Conservation (phyloP, 495 filamentous ascomycete species). For the Podospora pseudoanserina region DNA sequence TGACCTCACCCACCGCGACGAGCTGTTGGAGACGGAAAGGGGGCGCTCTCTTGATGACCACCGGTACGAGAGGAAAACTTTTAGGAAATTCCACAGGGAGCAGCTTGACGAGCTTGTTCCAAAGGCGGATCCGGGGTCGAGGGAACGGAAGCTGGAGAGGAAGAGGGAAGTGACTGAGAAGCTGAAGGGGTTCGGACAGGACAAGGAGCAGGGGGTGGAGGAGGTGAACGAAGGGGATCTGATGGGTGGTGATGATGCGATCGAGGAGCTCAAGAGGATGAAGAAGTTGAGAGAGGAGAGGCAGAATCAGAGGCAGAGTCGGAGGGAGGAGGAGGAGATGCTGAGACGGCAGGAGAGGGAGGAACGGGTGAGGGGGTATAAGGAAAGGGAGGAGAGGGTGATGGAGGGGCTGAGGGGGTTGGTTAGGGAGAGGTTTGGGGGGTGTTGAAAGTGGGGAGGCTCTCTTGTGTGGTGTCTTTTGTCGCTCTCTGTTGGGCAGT, state of each 20-base stretch:
- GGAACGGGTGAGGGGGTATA: conserved; percentile 53
- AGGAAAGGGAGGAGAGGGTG: conserved; percentile 60
- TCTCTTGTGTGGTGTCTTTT: too few species aligned
- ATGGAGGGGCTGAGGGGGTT: conserved; percentile 62
- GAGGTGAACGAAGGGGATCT: conserved; percentile 60
- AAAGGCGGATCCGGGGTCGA: conserved; percentile 78
- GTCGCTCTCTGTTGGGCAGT: too few species aligned
- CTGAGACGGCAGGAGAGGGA: conserved; percentile 61
- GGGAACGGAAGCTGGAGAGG: conserved; percentile 85
- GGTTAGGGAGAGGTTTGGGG: conserved; percentile 58
- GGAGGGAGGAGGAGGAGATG: conserved; percentile 61
- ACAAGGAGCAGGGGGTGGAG: conserved; percentile 40
- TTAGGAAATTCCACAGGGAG: conserved; percentile 58
- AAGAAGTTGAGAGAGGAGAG: conserved; percentile 53
- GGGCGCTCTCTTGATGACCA: conserved; percentile 51
- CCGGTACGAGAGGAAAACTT: conserved; percentile 56
- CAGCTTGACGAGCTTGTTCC: conserved; percentile 76
- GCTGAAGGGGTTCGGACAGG: conserved; percentile 58
- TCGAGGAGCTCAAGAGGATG: conserved; percentile 55
- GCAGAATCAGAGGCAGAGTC: conserved; percentile 62
- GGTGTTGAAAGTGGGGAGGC: background rate
- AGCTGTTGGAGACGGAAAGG: conserved; percentile 51
- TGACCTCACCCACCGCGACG: conserved; percentile 65
- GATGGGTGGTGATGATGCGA: conserved; percentile 52
- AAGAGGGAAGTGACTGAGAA: conserved; percentile 52